A percentile compares a stretch with the other conserved stretches of the same genome.
phyloP scores from a whole-genome alignment of 495 filamentous ascomycete genomes.

The Podospora pseudocomata region DNA sequence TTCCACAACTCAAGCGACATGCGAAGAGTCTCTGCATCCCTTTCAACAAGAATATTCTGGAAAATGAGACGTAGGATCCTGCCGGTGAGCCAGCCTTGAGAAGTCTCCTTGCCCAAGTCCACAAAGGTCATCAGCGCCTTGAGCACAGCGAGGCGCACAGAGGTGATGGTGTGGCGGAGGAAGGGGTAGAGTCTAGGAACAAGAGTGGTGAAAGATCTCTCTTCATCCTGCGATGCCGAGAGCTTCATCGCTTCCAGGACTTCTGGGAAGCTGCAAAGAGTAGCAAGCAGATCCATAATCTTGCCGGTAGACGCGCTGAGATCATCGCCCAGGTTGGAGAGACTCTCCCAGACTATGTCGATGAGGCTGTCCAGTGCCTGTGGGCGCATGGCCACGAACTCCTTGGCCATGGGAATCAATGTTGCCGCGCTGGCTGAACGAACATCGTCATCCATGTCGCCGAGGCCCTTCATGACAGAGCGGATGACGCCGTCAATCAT shows the following conservation, averaged over 20 bases:
- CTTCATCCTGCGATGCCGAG: constrained; percentile 76
- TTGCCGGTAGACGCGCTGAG: constrained; percentile 94
- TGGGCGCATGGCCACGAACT: constrained; percentile 82
- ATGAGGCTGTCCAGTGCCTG: constrained; percentile 73
- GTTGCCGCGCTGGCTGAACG: constrained; percentile 95
- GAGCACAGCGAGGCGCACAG: constrained; percentile 86
- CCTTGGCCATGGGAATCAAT: constrained; percentile 88
- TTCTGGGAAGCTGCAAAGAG: constrained; percentile 88
- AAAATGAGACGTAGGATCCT: constrained; percentile 84
- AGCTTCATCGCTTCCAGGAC: constrained; percentile 91
- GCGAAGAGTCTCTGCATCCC: constrained; percentile 68
- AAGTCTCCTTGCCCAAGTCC: constrained; percentile 74
- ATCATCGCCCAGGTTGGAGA: constrained; percentile 92
- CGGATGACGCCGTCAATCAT: constrained; percentile 91
- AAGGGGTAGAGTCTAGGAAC: constrained; percentile 95
- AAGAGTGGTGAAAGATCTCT: constrained; percentile 83
- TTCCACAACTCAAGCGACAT: constrained; percentile 85
- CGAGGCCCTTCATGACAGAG: constrained; percentile 91
- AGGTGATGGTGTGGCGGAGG: constrained; percentile 93
- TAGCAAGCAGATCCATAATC: constrained; percentile 96
- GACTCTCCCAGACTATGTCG: constrained; percentile 93
- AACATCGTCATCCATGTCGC: constrained; percentile 89
- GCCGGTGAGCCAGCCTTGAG: constrained; percentile 88
- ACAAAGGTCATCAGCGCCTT: constrained; percentile 91
- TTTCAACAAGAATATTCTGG: constrained; percentile 92